Evolutionary conservation across 495 filamentous ascomycete genomes (phyloP).

Genomic region (Xylaria bambusicola): DNA sequence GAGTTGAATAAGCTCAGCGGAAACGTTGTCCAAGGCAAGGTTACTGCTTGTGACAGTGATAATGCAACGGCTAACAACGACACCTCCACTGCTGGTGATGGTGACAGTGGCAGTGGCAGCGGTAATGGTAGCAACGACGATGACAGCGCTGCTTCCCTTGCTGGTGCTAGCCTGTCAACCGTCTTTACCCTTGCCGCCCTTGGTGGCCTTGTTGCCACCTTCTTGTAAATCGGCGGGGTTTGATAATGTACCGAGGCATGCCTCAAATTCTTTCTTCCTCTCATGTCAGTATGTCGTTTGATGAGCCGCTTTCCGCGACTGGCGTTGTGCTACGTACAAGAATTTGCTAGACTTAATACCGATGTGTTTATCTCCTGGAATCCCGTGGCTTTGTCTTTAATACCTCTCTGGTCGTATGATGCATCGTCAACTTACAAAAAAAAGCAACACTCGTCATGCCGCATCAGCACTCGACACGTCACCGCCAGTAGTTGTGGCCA

Average conservation of each 20-base stretch:
- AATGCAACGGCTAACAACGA: conserved; percentile 46
- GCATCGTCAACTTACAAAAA: too few species aligned
- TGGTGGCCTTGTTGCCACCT: conserved; percentile 37
- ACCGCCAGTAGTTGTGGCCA: too few species aligned
- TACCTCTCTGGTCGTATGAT: not conserved
- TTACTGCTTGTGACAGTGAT: conserved; percentile 54
- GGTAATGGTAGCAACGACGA: conserved; percentile 18
- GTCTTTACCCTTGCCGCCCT: conserved; percentile 42
- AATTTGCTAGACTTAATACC: conserved; percentile 39
- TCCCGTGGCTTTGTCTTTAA: not conserved
- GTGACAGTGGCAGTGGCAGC: conserved; percentile 22
- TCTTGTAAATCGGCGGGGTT: conserved; percentile 29
- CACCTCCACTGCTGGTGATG: conserved; percentile 32
- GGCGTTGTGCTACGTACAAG: conserved; percentile 31
- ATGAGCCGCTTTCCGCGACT: conserved; percentile 23
- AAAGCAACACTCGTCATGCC: too few species aligned
- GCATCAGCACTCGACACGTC: too few species aligned
- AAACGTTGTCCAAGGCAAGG: conserved; percentile 61
- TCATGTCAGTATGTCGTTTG: conserved; percentile 33
- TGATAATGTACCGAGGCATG: not conserved
- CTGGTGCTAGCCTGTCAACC: conserved; percentile 38
- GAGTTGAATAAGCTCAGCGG: conserved; percentile 49
- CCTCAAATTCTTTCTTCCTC: conserved; percentile 23
- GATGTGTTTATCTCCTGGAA: conserved; percentile 29
- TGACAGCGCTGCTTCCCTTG: conserved; percentile 35